These are phyloP conservation scores for Penicillium taxi DNA, from an alignment of 495 filamentous ascomycete species.

Conservation along the genomic window DNA sequence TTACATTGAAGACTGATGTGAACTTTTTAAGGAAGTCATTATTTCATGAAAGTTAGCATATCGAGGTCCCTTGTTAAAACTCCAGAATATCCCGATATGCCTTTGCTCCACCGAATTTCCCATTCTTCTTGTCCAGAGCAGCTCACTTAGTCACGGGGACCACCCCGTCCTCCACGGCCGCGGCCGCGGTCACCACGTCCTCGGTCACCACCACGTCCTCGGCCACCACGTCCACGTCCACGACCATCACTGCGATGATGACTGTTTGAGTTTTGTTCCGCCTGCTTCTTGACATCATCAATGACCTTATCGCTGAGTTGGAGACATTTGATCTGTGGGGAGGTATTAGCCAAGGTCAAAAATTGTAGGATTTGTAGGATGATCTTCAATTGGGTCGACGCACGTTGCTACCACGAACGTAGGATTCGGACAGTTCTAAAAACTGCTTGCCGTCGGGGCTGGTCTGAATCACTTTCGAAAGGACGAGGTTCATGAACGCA, in stretches of 20 bases:
- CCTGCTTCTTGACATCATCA: conserved; percentile 83
- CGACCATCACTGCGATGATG: conserved; percentile 43
- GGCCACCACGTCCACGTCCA: conserved; percentile 47
- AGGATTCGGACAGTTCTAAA: conserved; percentile 82
- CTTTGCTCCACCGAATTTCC: too few species aligned
- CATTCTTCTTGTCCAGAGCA: too few species aligned
- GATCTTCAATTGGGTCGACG: conserved; percentile 17
- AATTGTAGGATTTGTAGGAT: background rate
- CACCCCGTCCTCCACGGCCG: conserved; percentile 19
- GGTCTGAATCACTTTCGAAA: conserved; percentile 97
- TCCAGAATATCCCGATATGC: too few species aligned
- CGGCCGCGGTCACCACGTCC: conserved; percentile 17
- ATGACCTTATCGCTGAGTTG: conserved; percentile 93
- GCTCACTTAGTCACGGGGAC: conserved; percentile 13
- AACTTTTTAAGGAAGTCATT: too few species aligned
- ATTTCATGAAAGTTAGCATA: too few species aligned
- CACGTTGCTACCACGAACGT: conserved; percentile 96
- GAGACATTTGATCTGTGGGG: conserved; percentile 87
- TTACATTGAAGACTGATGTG: too few species aligned
- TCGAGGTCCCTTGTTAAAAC: too few species aligned
- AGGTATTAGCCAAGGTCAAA: conserved; percentile 1
- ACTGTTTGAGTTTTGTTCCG: conserved; percentile 52
- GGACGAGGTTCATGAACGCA: conserved; percentile 97
- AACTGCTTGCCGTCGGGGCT: conserved; percentile 93
- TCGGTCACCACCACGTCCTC: conserved; percentile 35